These are phyloP conservation scores for Batkoa obscura DNA, from an alignment of 371 early-diverging fungal genomes.

Conservation along the genomic window DNA sequence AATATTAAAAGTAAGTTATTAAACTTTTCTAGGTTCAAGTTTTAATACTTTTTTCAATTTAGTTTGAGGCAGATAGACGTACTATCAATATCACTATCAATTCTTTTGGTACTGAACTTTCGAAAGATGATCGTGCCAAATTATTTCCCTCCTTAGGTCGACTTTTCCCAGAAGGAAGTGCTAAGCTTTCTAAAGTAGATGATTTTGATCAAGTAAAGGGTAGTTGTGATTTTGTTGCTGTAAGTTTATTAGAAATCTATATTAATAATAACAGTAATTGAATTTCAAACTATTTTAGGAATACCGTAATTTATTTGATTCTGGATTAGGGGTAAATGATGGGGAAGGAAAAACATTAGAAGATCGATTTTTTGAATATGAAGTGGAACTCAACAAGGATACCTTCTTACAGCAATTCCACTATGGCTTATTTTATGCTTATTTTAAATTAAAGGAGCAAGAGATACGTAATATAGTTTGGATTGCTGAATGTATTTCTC, in stretches of 20 bases:
- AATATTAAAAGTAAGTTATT: conserved; percentile 47
- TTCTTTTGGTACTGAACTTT: conserved; percentile 88
- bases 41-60: neutral
- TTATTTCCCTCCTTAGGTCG: conserved; percentile 81
- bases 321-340: conserved; percentile 7
- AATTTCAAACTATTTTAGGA: conserved; percentile 22
- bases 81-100: conserved; percentile 96
- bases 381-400: conserved; percentile 80
- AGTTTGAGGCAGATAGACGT: conserved; percentile 96
- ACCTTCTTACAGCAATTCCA: conserved; percentile 95
- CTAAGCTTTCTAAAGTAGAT: conserved; percentile 70
- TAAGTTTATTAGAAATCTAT: conserved; percentile 14
- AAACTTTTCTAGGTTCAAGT: neutral
- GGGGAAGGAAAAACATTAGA: conserved; percentile 50
- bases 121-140: conserved; percentile 86
- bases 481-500: conserved; percentile 98
- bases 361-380: conserved; percentile 86
- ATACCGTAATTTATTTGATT: conserved; percentile 52
- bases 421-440: conserved; percentile 91
- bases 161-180: conserved; percentile 79
- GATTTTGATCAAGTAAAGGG: conserved; percentile 85
- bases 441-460: conserved; percentile 95
- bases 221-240: conserved; percentile 61
- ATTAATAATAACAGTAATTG: neutral
- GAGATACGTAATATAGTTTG: conserved; percentile 98